Conservation (phyloP, 1,284 basidiomycete genomes). For the Kwoniella shivajii region DNA sequence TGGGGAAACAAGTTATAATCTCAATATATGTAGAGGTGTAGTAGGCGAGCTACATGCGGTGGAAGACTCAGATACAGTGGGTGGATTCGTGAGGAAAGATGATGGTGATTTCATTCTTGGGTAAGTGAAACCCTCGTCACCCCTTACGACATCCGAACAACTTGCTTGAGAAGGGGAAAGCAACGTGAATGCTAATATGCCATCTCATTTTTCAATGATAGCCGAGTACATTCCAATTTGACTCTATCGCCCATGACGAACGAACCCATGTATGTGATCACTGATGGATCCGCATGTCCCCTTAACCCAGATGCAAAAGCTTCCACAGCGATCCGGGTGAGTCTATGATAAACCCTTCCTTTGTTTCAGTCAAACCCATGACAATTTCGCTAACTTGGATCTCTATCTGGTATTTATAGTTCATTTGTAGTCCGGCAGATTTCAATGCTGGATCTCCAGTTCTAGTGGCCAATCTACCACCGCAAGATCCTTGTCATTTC, state of each 20-base stretch:
- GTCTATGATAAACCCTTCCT: conserved; percentile 7
- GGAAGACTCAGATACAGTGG: conserved; percentile 44
- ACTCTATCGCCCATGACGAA: conserved; percentile 37
- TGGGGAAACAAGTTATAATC: conserved; percentile 40
- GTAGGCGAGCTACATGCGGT: conserved; percentile 49
- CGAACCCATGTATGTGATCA: conserved; percentile 45
- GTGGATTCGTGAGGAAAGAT: conserved; percentile 37
- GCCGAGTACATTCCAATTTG: conserved; percentile 37
- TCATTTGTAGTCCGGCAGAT: conserved; percentile 46
- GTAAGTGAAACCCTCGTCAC: conserved; percentile 27
- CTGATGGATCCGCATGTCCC: conserved; percentile 45
- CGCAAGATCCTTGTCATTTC: conserved; percentile 48
- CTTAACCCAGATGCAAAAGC: conserved; percentile 34
- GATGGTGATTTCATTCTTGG: conserved; percentile 50
- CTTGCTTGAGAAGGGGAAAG: not conserved
- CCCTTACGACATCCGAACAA: not conserved
- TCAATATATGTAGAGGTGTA: conserved; percentile 52
- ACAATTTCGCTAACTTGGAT: not conserved
- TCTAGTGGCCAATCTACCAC: conserved; percentile 47
- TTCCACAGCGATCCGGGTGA: conserved; percentile 46
- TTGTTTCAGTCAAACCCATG: conserved; percentile 1
- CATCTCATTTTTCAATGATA: conserved; percentile 4
- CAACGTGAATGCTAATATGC: not conserved
- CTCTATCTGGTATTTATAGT: conserved; percentile 29
- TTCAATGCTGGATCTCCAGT: conserved; percentile 46